These are phyloP conservation scores for Aspergillus puulaauensis DNA, from an alignment of 2,329 filamentous ascomycete genomes.

Conservation along the genomic window DNA sequence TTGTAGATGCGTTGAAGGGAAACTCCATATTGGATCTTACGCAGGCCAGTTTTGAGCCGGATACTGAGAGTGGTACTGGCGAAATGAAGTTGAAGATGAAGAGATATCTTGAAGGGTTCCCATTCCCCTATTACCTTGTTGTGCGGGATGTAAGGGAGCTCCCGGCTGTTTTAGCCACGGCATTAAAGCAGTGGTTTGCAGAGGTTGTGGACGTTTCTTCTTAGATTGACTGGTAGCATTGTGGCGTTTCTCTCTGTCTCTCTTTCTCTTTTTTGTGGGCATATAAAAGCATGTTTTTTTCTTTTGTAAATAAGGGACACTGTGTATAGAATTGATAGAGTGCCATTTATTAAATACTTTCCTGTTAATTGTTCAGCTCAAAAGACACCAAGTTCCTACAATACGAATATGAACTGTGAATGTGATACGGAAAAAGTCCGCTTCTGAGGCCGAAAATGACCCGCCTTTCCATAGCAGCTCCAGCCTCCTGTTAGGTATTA, in stretches of 20 bases:
- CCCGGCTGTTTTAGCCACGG: constrained; percentile 79
- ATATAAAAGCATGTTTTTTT: constrained; percentile 15
- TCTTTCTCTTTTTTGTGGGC: background rate
- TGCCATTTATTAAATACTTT: background rate
- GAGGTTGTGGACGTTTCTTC: constrained; percentile 56
- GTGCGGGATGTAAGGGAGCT: constrained; percentile 90
- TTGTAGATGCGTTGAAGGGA: constrained; percentile 70
- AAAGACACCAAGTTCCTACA: background rate
- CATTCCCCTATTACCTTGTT: constrained; percentile 95
- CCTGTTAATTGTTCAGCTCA: background rate
- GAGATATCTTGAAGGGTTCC: constrained; percentile 91
- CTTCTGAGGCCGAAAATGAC: too few species aligned
- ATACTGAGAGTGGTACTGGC: constrained; percentile 57
- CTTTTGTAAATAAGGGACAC: constrained; percentile 8
- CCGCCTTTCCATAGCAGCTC: too few species aligned
- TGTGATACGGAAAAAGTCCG: too few species aligned
- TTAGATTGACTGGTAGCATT: constrained; percentile 16
- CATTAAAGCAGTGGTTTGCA: constrained; percentile 95
- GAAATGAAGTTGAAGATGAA: constrained; percentile 73
- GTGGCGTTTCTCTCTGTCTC: background rate
- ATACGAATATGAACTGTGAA: too few species aligned
- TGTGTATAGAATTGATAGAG: constrained; percentile 7
- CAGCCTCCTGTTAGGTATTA: too few species aligned
- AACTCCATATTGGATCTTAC: constrained; percentile 78
- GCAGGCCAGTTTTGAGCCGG: constrained; percentile 76